Percentiles rank a stretch among this genome's conserved stretches.
Conservation (phyloP, 129 eudicot genomes). For the Logfia minima region DNA sequence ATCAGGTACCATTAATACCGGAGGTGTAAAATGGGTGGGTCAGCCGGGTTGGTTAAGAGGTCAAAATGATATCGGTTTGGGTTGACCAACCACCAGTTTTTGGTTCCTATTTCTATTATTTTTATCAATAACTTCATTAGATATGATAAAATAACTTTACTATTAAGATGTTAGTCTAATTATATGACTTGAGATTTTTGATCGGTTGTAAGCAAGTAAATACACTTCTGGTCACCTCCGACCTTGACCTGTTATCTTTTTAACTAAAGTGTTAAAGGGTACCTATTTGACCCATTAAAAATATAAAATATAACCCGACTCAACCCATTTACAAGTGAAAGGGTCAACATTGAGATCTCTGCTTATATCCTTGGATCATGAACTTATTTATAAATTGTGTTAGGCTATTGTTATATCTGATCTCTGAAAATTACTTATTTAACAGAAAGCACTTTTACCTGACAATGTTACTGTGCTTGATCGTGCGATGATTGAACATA, state of each 20-base stretch:
- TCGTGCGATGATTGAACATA: slow-evolving; percentile 99
- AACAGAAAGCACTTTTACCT: slow-evolving; percentile 90
- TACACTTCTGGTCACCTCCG: background rate
- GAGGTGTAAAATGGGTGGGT: background rate
- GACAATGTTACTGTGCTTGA: slow-evolving; percentile 98
- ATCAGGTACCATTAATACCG: slow-evolving; percentile 60
- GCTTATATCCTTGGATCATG: background rate
- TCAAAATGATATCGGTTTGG: background rate
- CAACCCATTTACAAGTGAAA: background rate
- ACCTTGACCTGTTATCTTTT: background rate
- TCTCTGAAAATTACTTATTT: slow-evolving; percentile 11
- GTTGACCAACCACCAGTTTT: background rate
- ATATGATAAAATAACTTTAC: background rate
- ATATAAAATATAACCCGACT: background rate
- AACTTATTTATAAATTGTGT: background rate
- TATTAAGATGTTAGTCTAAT: background rate
- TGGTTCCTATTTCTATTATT: background rate
- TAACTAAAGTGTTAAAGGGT: too few relatives aligned
- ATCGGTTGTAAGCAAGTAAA: background rate
- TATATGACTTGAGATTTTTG: background rate
- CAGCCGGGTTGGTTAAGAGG: background rate
- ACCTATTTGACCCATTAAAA: background rate
- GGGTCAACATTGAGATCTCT: too few relatives aligned
- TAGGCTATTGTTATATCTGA: slow-evolving; percentile 17
- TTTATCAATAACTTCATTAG: background rate